Evolutionary conservation across 352 stramenopile species (phyloP), one percentile per base, ranked within the genome.

Genomic region (Phytophthora rubi): DNA sequence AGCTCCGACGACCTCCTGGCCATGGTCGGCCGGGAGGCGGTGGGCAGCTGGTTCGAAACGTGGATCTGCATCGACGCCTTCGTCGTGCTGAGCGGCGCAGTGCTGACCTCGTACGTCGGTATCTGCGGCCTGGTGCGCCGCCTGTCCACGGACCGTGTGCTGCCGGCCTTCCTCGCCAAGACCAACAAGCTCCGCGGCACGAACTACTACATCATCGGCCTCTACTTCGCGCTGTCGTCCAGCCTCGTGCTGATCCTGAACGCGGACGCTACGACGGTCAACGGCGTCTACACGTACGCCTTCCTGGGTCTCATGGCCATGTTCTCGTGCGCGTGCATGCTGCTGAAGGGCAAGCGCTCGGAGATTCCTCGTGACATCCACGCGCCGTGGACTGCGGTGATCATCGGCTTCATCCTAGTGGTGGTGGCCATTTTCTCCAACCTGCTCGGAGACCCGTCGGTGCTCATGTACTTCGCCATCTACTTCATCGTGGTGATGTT

Each of bases 381-480:
- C 45, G 85, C 87, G 3, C 72, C 82, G 9, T 94, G 89, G 82
- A 61, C 62, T 39, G 48, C 71, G 1, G 70, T 79, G 21, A 71
- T 88, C 6, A 30, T 71, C 15, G 66, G 66, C 2, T 73, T 73
- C 51, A n/a, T 73, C 5, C 30, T 73, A 3, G 53, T 93, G 52
- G 86, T 96, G 18, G 51, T 94, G 33, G 78, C 77, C 23, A 90
- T 89, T 33, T 92, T 94, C 62, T 81, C 83, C 37, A 95, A 95
- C 68, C 65, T 95, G 12, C 66, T 93, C 15, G 88, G 88, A 62
- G 88, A 95, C 61, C 88, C 88, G 47, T 86, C 80, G 2, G 77
- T 94, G 44, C 69, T 95, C 18, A 94, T 86, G 71, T 95, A 95
- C 83, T 95, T 95, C 53, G 86, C 86, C 26, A 79, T 95, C 55